Base-by-base conservation (phyloP, 1,139 yeast genomes). In the Pichia sorboxylosa region DNA sequence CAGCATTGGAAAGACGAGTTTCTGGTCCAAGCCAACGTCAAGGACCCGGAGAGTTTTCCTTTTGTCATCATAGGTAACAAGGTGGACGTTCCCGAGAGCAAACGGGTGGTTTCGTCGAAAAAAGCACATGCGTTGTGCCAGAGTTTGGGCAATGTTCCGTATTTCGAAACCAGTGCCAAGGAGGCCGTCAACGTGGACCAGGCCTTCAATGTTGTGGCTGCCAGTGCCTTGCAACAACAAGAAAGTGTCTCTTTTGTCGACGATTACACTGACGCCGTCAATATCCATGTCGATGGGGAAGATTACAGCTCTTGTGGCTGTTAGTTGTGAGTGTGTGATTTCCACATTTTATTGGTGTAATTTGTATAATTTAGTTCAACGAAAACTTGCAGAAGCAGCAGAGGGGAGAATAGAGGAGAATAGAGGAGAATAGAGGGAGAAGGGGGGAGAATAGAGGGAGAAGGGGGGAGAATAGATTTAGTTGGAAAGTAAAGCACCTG, bases 1-100 rank as follows among this genome's bases (percentile, higher is more conserved):
- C 77, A 83, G 32, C 71, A 83, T 33, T 90, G 98, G 98, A 75
- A 87, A 52, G 97, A 90, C 58, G 97, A 90, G 58, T 90, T 90
- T 53, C 63, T 90, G 43, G 75, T 90, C 35, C 97, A 90, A 57
- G 92, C 94, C 29, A 85, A 84, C 52, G 93, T 92, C 22, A 68
- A 78, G 32, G 92, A 90, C 48, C 97, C 97, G 2, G 95, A 83
- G 43, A 83, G 80, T 48, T 90, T 90, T 65, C 97, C 97, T 3
- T 90, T 90, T 58, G 92, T 87, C 36, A 82, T 87, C 34, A 69
- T 90, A 49, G 98, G 97, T 32, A 90, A 90, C 59, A 90, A 90
- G 63, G 76, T 90, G 37, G 98, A 90, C 55, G 84, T 84, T 26
- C 97, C 90, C 51, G 98, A 90, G 48, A 68, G 78, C 45, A 84